phyloP scores from a whole-genome alignment of 495 filamentous ascomycete genomes.

The Pseudoneurospora amorphoporcata region DNA sequence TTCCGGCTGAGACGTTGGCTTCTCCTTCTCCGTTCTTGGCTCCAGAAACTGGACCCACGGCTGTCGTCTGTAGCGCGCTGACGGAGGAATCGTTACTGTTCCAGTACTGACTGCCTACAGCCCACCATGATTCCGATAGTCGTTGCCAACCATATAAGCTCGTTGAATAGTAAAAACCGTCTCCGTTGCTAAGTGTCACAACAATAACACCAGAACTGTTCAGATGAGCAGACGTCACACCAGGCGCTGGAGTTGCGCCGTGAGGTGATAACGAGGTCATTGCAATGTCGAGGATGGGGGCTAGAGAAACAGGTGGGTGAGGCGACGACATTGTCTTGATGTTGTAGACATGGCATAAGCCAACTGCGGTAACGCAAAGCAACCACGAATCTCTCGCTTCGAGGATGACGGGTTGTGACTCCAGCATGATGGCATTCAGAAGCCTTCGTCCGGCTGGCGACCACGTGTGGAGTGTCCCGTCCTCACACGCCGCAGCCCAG shows the following conservation, averaged over 20 bases:
- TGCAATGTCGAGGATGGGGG: slow-evolving; percentile 81
- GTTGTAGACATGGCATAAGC: slow-evolving; percentile 91
- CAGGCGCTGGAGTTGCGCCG: slow-evolving; percentile 61
- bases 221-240: slow-evolving; percentile 79
- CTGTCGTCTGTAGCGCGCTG: slow-evolving; percentile 63
- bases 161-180: slow-evolving; percentile 80
- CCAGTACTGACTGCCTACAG: slow-evolving; percentile 96
- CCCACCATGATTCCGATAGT: slow-evolving; percentile 94
- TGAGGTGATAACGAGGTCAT: slow-evolving; percentile 50
- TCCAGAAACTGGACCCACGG: slow-evolving; percentile 35
- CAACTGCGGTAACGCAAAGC: slow-evolving; percentile 76
- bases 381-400: slow-evolving; percentile 86
- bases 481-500: slow-evolving; percentile 89
- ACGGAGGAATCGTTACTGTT: slow-evolving; percentile 84
- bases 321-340: slow-evolving; percentile 72
- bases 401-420: slow-evolving; percentile 87
- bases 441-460: slow-evolving; percentile 86
- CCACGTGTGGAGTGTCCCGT: slow-evolving; percentile 88
- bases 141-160: slow-evolving; percentile 88
- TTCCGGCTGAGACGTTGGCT: slow-evolving; percentile 72
- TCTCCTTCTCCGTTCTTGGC: slow-evolving; percentile 31
- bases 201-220: slow-evolving; percentile 78
- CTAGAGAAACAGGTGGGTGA: slow-evolving; percentile 83
- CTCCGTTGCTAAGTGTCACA: slow-evolving; percentile 80
- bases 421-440: slow-evolving; percentile 71